phyloP scores from a whole-genome alignment of 345 rosid species.

The Gossypium stocksii region DNA sequence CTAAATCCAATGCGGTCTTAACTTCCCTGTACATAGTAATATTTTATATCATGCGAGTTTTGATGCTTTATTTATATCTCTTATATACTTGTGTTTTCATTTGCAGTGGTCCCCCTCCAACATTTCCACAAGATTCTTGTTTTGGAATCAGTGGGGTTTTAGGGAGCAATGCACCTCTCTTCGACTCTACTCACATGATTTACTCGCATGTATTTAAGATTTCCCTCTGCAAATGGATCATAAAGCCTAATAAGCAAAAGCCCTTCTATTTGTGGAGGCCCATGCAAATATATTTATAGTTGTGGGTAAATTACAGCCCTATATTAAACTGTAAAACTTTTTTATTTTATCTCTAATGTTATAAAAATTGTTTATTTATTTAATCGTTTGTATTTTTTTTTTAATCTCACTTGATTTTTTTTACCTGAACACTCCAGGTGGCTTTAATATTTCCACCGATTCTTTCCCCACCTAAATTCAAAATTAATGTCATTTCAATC shows the following conservation, averaged over 20 bases:
- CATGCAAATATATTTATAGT: neutral
- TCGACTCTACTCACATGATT: constrained; percentile 19
- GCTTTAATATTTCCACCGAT: no score
- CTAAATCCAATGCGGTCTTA: constrained; percentile 21
- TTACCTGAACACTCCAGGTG: no score
- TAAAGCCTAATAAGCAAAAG: neutral
- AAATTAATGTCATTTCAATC: no score
- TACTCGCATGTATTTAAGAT: neutral
- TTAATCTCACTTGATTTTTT: no score
- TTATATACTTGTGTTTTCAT: neutral
- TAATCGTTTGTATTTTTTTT: no score
- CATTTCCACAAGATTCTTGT: constrained; percentile 16
- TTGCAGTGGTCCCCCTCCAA: constrained; percentile 10
- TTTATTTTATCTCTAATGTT: no score
- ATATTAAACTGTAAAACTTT: no score
- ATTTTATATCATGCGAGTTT: constrained; percentile 15
- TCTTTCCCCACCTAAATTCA: no score
- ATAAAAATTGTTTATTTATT: no score
- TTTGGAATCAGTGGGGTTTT: constrained; percentile 6
- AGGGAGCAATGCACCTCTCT: neutral
- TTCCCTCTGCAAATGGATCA: neutral
- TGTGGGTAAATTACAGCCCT: no score
- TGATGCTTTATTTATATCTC: constrained; percentile 7
- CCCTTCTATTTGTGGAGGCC: neutral
- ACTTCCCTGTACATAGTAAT: constrained; percentile 14